phyloP scores from a whole-genome alignment of 2,329 filamentous ascomycete species.

The Camillea tinctor region DNA sequence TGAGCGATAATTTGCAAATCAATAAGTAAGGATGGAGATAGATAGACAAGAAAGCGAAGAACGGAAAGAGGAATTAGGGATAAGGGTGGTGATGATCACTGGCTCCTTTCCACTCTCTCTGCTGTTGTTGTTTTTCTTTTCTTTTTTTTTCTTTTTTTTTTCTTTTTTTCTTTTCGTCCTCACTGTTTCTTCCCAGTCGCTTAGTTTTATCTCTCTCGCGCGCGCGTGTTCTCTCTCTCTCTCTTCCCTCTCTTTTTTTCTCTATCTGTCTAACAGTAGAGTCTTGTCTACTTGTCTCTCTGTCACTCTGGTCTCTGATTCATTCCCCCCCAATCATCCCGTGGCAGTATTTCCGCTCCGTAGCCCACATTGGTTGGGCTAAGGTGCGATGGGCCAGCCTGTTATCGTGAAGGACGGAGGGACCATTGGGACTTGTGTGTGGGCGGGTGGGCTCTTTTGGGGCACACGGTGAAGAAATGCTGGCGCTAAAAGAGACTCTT shows the following conservation, averaged over 20 bases:
- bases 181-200: too few relatives aligned
- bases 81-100: slow-evolving; percentile 6
- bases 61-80: not conserved
- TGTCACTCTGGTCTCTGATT: not conserved
- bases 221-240: too few relatives aligned
- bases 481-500: not conserved
- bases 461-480: not conserved
- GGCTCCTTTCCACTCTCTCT: not conserved
- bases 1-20: slow-evolving; percentile 5
- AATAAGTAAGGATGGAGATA: not conserved
- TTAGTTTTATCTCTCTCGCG: not conserved
- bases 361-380: not conserved
- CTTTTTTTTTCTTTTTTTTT: not conserved
- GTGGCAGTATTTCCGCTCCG: not conserved
- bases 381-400: not conserved
- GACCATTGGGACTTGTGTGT: not conserved
- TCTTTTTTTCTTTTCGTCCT: not conserved
- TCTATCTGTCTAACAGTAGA: not conserved
- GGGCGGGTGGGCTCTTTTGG: not conserved
- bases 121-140: not conserved
- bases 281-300: not conserved
- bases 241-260: slow-evolving; percentile 1
- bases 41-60: not conserved
- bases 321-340: not conserved
- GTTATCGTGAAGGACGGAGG: slow-evolving; percentile 1